Evolutionary conservation across 176 grass and related monocot species (phyloP).

Genomic region (Urochloa ruziziensis): DNA sequence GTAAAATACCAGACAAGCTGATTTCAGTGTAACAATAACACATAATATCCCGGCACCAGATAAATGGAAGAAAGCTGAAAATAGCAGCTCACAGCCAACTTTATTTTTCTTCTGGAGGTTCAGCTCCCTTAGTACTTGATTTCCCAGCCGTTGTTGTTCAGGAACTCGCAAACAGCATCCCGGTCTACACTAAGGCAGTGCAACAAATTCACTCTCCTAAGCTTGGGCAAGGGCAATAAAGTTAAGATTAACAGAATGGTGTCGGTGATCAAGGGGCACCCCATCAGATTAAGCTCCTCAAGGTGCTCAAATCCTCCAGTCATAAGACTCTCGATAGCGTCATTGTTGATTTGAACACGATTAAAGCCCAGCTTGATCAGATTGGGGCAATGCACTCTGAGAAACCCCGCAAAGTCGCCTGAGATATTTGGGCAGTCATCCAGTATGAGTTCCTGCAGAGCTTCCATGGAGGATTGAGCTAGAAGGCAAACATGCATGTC

Average conservation of each 20-base stretch:
- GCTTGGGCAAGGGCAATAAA: not conserved
- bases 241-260: not conserved
- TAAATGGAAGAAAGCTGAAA: not conserved
- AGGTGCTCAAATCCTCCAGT: not conserved
- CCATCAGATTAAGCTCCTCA: not conserved
- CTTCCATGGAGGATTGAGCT: not conserved
- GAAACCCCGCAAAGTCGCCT: not conserved
- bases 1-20: not conserved
- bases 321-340: not conserved
- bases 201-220: not conserved
- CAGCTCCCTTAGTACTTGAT: not conserved
- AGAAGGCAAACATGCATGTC: not conserved
- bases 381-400: not conserved
- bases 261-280: not conserved
- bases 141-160: not conserved
- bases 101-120: not conserved
- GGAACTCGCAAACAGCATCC: not conserved
- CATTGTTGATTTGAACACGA: not conserved
- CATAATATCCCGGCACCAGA: not conserved
- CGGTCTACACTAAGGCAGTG: not conserved
- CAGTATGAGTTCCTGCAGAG: constrained; percentile 21
- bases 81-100: not conserved
- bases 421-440: not conserved
- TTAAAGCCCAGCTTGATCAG: not conserved
- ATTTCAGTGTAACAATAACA: not conserved